Percentiles rank a stretch among this genome's conserved stretches.
These are phyloP conservation scores for Pythium folliculosum DNA, from an alignment of 352 stramenopile species.

Conservation along the genomic window DNA sequence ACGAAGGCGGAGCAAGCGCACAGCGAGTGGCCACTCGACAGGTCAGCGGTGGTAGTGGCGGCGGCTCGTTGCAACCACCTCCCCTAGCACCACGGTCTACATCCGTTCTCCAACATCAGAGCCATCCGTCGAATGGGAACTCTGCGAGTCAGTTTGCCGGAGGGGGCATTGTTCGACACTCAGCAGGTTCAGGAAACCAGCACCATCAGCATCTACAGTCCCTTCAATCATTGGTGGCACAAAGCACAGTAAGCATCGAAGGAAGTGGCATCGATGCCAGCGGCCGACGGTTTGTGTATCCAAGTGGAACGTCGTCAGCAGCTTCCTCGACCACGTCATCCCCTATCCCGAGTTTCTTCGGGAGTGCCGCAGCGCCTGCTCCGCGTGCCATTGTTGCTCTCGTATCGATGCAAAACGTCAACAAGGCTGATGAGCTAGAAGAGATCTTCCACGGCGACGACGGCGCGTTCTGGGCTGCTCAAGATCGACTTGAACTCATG, in stretches of 20 bases:
- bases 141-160: background rate
- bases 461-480: conserved; percentile 51
- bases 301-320: conserved; percentile 26
- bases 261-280: conserved; percentile 20
- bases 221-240: conserved; percentile 1
- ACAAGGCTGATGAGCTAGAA: conserved; percentile 59
- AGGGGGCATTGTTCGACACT: conserved; percentile 28
- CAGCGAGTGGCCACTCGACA: conserved; percentile 11
- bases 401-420: conserved; percentile 78
- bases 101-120: conserved; percentile 16
- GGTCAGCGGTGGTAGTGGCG: conserved; percentile 12
- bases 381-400: conserved; percentile 69
- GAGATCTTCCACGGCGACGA: conserved; percentile 72
- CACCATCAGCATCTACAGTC: conserved; percentile 6
- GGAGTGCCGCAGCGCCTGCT: conserved; percentile 39
- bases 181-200: background rate
- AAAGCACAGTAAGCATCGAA: conserved; percentile 17
- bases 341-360: conserved; percentile 32
- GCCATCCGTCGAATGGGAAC: background rate
- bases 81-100: conserved; percentile 13
- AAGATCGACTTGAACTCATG: conserved; percentile 59
- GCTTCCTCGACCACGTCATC: conserved; percentile 45
- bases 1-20: conserved; percentile 6
- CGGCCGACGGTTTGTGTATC: conserved; percentile 25
- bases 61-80: conserved; percentile 11